These are phyloP conservation scores for Pleurotus sapidus DNA, from an alignment of 768 basidiomycete species.

Conservation along the genomic window DNA sequence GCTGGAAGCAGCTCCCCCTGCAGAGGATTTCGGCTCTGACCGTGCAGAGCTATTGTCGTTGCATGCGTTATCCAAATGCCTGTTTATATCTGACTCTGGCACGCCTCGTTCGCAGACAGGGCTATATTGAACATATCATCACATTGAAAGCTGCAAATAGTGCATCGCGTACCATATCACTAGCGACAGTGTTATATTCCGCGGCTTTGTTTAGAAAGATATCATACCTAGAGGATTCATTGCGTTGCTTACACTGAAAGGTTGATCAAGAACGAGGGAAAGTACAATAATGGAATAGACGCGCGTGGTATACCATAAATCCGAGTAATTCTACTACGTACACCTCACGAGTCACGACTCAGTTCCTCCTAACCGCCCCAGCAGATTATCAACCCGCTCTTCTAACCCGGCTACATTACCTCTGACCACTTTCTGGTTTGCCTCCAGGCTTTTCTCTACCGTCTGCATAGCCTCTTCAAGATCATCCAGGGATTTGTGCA, in stretches of 20 bases:
- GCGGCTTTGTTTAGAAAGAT: no score
- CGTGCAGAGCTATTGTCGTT: not conserved
- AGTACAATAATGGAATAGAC: no score
- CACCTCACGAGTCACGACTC: constrained; percentile 13
- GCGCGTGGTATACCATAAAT: no score
- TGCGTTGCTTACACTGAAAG: not conserved
- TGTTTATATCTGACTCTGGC: not conserved
- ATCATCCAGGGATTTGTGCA: constrained; percentile 62
- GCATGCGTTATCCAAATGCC: not conserved
- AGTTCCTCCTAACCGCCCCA: constrained; percentile 42
- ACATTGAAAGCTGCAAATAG: no score
- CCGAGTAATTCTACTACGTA: no score
- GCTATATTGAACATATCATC: not conserved
- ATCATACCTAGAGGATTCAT: not conserved
- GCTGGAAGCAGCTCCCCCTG: not conserved
- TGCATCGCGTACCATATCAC: not conserved
- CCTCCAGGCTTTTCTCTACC: constrained; percentile 74
- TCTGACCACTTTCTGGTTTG: constrained; percentile 68
- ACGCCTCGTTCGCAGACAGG: constrained; percentile 3
- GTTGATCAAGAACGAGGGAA: no score
- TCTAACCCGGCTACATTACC: constrained; percentile 76
- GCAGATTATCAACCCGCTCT: constrained; percentile 36
- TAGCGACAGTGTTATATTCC: not conserved
- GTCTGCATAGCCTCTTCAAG: constrained; percentile 64
- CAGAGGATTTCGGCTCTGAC: not conserved